Conservation (phyloP, 441 rosid genomes). For the Euphorbia schlechtendalii region DNA sequence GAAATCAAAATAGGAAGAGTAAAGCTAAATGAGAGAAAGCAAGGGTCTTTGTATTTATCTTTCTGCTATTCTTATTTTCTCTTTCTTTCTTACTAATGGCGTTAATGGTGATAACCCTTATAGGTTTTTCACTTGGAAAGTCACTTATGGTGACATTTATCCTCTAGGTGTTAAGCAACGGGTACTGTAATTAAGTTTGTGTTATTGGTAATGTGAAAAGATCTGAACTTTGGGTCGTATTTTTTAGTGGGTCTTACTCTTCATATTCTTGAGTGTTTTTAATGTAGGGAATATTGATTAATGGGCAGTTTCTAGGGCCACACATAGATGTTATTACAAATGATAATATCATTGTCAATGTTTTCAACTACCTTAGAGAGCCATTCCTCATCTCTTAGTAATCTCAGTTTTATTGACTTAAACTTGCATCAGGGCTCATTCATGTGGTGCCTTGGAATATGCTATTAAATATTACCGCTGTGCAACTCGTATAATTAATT, state of each 20-base stretch:
- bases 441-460: no score
- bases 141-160: no score
- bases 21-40: slow-evolving; percentile 26
- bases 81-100: slow-evolving; percentile 34
- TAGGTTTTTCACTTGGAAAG: slow-evolving; percentile 72
- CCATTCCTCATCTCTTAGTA: slow-evolving; percentile 36
- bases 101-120: slow-evolving; percentile 67
- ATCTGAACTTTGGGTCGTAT: background rate
- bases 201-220: background rate
- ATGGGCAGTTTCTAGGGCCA: slow-evolving; percentile 91
- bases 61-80: slow-evolving; percentile 24
- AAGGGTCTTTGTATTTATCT: slow-evolving; percentile 19
- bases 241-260: background rate
- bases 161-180: slow-evolving; percentile 82
- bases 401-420: no score
- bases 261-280: background rate
- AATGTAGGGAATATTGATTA: slow-evolving; percentile 72
- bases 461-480: no score
- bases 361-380: slow-evolving; percentile 37
- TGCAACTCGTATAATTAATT: no score
- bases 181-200: slow-evolving; percentile 26
- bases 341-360: slow-evolving; percentile 79
- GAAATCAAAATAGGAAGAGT: background rate
- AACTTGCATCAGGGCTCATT: no score
- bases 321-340: slow-evolving; percentile 76